Evolutionary conservation across 208 protist genomes (phyloP), one percentile per base, ranked within the genome.

Genomic region (Wallacemonas collosoma): DNA sequence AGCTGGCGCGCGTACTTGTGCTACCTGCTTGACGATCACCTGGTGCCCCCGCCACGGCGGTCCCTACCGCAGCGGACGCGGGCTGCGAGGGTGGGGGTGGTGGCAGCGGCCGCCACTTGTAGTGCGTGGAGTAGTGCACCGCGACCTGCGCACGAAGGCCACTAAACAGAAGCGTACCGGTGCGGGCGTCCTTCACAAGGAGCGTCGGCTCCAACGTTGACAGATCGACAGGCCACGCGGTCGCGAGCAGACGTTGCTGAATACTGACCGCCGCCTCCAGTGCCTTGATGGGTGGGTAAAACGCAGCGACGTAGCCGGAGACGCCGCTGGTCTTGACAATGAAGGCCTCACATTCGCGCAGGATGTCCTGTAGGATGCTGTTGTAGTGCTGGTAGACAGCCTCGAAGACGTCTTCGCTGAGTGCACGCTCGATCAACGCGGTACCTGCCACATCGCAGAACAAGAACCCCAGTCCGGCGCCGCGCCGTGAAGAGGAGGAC

Each of bases 341-440:
- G 65, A 83, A 91, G 35, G 89, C 88, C 50, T 80, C 60, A 51
- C 73, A 80, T 4, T 73, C 57, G 57, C 74, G 63, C 9, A 93
- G 38, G 3, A 75, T 65, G 39, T 57, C 68, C 64, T 94, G 85
- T 15, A 94, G 86, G 57, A 93, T 71, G 69, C 81, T 76, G 73
- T 96, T 94, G 69, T 93, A 96, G 72, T 92, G 81, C 15, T 71
- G 76, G 47, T 79, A 79, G 36, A 93, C 75, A 3, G 74, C 66
- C 50, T 66, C 70, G 55, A 85, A 74, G 9, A 87, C 40, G 15
- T 72, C 80, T 26, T 47, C 57, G 1, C 68, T 6, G 17, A 91
- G 61, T 5, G 62, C 39, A 3, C 63, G 60, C 39, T 74, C 63
- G 60, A 94, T 70, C 26, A 56, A 65, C 48, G 60, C 38, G 35